Evolutionary conservation across 352 stramenopile species (phyloP).

Genomic region (Stephanocyclus meneghinianus): DNA sequence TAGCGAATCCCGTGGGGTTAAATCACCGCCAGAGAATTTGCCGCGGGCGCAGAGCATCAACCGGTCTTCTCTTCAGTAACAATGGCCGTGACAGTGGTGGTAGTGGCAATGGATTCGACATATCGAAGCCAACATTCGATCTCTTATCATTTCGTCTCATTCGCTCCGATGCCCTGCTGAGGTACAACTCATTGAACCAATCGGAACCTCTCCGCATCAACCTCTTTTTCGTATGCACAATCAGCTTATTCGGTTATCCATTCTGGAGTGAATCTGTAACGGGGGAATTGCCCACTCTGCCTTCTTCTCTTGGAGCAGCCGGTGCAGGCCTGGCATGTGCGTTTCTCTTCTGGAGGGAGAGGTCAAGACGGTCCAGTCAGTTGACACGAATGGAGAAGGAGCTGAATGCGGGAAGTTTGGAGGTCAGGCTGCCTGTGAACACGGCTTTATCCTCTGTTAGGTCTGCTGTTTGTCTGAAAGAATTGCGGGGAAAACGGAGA

Average conservation of each 20-base stretch:
- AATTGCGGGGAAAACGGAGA: constrained; percentile 43
- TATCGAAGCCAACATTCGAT: constrained; percentile 73
- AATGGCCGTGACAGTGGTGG: neutral
- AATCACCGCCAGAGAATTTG: neutral
- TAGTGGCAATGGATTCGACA: constrained; percentile 61
- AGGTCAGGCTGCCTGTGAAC: constrained; percentile 57
- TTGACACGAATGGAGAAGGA: constrained; percentile 76
- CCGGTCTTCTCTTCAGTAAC: neutral
- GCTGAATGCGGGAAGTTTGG: constrained; percentile 60
- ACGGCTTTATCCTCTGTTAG: constrained; percentile 37
- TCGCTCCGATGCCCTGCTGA: constrained; percentile 67
- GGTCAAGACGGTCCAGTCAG: constrained; percentile 56
- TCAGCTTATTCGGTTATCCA: constrained; percentile 55
- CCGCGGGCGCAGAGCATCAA: neutral
- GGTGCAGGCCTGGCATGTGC: constrained; percentile 23
- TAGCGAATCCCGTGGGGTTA: neutral
- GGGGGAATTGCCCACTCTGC: constrained; percentile 39
- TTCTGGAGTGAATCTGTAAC: constrained; percentile 55
- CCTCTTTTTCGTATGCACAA: constrained; percentile 51
- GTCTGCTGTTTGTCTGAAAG: constrained; percentile 33
- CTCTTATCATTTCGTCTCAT: constrained; percentile 63
- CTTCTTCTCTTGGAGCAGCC: constrained; percentile 24
- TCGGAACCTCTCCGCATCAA: constrained; percentile 74
- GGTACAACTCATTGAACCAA: constrained; percentile 74
- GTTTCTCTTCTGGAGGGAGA: constrained; percentile 62